Base-by-base conservation (phyloP, 1,284 basidiomycete genomes). In the Boletus sp. region DNA sequence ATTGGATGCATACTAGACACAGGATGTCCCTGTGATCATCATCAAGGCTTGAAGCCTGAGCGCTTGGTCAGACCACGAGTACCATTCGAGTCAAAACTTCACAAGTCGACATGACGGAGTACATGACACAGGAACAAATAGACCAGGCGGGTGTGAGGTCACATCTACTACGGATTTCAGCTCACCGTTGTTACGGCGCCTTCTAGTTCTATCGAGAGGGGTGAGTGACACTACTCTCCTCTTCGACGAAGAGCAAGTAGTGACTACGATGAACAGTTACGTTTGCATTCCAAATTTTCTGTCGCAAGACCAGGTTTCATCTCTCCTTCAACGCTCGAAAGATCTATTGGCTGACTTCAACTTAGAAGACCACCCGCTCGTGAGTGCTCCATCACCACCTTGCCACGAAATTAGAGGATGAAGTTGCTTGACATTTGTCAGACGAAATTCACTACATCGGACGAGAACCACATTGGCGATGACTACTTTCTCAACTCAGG, bases 401-500 rank as follows among this genome's bases (percentile, higher is more conserved):
- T 17, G 13, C 16, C 5, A 16, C 29, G 5, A 29, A 42, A 20
- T 13, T 23, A 20, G 10, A 20, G 13, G 30, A 41, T 29, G 20
- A 41, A 7, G 4, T 22, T 27, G 0, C 33, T 46, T 38, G 13
- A 23, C 32, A 22, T 19, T 34, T n/a, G 48, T 14, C 29, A 93
- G 85, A 97, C 93, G 6, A 88, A 83, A 57, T 98, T 99, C 70
- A 88, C 84, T 20, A 94, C 93, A 0, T 78, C 80, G 13, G 82
- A 85, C 52, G 77, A 78, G 46, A 71, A 84, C 45, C 89, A 93
- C 57, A 76, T 91, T 32, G 92, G 93, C 0, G 93, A 98, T 62
- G 82, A 91, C 22, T 98, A 98, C 67, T 99, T 99, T 62, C 72
- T 98, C 46, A 79, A 74, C 12, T 93, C 89, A 1, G 91, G 91